Evolutionary conservation across 169 alveolate species (phyloP).

Genomic region (Babesia sp.): DNA sequence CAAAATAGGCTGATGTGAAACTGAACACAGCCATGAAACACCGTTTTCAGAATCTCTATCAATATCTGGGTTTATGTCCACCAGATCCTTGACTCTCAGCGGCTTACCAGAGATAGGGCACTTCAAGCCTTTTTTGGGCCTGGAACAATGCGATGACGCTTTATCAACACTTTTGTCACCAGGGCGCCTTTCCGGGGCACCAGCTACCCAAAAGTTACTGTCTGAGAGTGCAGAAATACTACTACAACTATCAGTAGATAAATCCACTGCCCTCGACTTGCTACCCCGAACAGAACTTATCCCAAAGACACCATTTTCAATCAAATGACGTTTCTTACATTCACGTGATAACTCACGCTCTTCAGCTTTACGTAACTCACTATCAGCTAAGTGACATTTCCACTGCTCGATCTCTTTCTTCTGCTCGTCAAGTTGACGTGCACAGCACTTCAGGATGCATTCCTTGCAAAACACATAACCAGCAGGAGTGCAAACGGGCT

Average conservation of each 20-base stretch:
- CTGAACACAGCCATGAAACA: constrained; percentile 75
- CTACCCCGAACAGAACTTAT: constrained; percentile 29
- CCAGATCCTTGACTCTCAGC: constrained; percentile 74
- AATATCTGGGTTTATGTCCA: constrained; percentile 76
- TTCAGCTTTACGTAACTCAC: constrained; percentile 47
- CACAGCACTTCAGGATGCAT: constrained; percentile 86
- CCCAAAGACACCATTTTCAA: constrained; percentile 41
- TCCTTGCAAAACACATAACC: constrained; percentile 92
- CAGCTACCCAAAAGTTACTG: constrained; percentile 48
- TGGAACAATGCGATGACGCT: constrained; percentile 2
- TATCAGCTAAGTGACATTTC: constrained; percentile 45
- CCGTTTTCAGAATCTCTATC: constrained; percentile 25
- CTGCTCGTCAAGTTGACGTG: constrained; percentile 81
- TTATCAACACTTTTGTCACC: not conserved
- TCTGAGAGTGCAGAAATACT: constrained; percentile 3
- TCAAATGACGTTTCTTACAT: constrained; percentile 47
- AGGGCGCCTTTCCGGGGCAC: not conserved
- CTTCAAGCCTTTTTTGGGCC: constrained; percentile 54
- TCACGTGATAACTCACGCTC: constrained; percentile 39
- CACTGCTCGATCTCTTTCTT: constrained; percentile 45
- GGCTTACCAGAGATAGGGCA: constrained; percentile 83
- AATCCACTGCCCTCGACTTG: not conserved
- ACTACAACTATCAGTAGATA: not conserved
- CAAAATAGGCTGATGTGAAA: constrained; percentile 71
- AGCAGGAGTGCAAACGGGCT: constrained; percentile 87